A percentile compares a stretch with the other conserved stretches of the same genome.
Conservation (phyloP, 2,329 filamentous ascomycete genomes). For the Colletotrichum higginsianum region DNA sequence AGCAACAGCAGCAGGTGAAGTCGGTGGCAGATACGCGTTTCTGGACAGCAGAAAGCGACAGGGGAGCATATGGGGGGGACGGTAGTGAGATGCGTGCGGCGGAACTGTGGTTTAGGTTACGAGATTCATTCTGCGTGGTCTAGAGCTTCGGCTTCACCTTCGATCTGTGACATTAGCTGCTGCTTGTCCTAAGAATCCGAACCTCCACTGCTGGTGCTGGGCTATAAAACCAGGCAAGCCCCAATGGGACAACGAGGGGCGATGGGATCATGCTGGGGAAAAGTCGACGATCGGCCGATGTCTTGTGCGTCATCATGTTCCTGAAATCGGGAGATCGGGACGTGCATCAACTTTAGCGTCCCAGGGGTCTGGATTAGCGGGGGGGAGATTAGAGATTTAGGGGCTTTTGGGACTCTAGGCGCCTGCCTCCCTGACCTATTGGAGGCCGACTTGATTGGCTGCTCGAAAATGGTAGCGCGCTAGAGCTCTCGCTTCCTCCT, state of each 20-base stretch:
- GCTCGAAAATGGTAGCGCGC: neutral
- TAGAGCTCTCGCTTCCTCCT: neutral
- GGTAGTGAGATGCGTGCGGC: neutral
- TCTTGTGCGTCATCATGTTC: slow-evolving; percentile 43
- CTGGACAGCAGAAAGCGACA: slow-evolving; percentile 28
- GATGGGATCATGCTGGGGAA: slow-evolving; percentile 30
- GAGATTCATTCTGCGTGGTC: too few relatives aligned
- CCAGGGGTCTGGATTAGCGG: slow-evolving; percentile 31
- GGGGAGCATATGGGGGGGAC: slow-evolving; percentile 16
- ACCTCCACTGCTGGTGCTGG: too few relatives aligned
- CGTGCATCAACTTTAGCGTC: slow-evolving; percentile 38
- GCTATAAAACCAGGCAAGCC: neutral
- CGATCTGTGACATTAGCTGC: neutral
- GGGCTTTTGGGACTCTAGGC: neutral
- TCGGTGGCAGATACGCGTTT: slow-evolving; percentile 17
- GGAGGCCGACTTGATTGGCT: slow-evolving; percentile 1
- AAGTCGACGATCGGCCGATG: slow-evolving; percentile 41
- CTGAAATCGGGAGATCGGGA: slow-evolving; percentile 42
- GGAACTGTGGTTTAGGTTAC: neutral
- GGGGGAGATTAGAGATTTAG: neutral
- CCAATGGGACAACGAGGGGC: neutral
- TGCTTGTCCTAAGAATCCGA: too few relatives aligned
- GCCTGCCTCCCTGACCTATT: neutral
- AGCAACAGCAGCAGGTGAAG: neutral
- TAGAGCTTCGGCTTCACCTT: neutral